Base-by-base conservation (phyloP, 768 basidiomycete genomes). In the Trametes cinnabarina region DNA sequence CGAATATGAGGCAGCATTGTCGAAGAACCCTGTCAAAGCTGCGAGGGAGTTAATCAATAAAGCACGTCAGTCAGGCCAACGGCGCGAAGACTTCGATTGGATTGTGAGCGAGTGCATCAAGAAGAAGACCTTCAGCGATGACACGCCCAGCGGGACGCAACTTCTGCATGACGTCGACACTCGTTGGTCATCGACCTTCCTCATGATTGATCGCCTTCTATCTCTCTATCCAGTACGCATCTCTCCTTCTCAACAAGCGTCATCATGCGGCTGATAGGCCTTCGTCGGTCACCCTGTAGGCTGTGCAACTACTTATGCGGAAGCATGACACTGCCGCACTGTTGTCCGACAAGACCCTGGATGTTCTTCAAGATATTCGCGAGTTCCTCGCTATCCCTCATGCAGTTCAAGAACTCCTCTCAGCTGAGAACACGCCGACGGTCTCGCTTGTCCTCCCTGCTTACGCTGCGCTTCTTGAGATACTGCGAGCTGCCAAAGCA, bases 161-260 rank as follows among this genome's bases (percentile, higher is more conserved):
- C 55, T 72, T 4, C 42, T 74, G 9, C 51, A 57, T 14, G 71
- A 73, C 47, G 64, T 72, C 3, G 69, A 72, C 15, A 63, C 63
- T 4, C 60, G 69, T 3, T 72, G 69, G 72, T 74, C 73, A 6
- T 71, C 73, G 20, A 72, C 63, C 3, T 73, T 64, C 32, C 40
- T 68, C 1, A 74, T 74, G 72, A 67, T 72, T 55, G 69, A 70
- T 34, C 61, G 67, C 3, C 54, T 67, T 19, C 47, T 72, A 0
- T 57, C 66, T 19, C 62, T 67, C 10, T 67, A 66, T 25, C 64
- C 60, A 48, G 48, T 53, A 53, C 17, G 19, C 2, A 34, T 28
- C 19, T 37, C 10, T 15, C 44, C 11, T 28, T 7, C 14, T 34
- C 34, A 14, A 34, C 14, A 7, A 14, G 14, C 7, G 34, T 7